Evolutionary conservation across 2,329 filamentous ascomycete genomes (phyloP), one percentile per base, ranked within the genome.

Genomic region (Hirsutella minnesotensis): DNA sequence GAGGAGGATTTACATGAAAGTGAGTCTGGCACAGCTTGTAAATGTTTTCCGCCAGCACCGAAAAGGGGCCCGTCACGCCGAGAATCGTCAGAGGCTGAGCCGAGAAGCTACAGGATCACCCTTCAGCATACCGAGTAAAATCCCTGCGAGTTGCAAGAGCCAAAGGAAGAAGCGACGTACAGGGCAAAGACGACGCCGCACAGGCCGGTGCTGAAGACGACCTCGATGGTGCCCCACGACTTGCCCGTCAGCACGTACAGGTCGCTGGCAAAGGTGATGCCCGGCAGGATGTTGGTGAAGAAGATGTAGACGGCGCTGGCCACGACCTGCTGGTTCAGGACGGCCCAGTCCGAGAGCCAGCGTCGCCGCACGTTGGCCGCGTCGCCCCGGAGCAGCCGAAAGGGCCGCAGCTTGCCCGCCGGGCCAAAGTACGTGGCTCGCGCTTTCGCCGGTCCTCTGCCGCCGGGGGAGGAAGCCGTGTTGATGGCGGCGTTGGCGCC

Each of bases 211-310:
- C 76, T 80, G 44, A 81, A 74, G 2, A 83, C 77, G 8, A 82
- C 75, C 54, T 82, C 79, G 42, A 82, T 79, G 1, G 78, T 78
- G 1, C 77, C 77, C 75, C 77, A 82, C 22, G 72, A 77, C 52
- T 70, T 62, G 13, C 77, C 77, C 0, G 78, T 82, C 47, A 77
- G 59, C 4, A 73, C 70, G 53, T 78, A 79, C 44, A 82, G 57
- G 54, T 82, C 79, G 54, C 73, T 78, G 0, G 77, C 77, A 58
- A 82, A 82, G 0, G 78, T 82, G 51, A 82, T 81, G 2, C 79
- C 77, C 0, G 79, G 79, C 10, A 83, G 58, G 5, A 82, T 64
- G 53, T 81, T 81, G 22, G 77, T 81, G 54, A 82, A 81, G 63
- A 81, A 81, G 46, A 81, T 69, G 57, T 79, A 81, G 24, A 81